Conservation (phyloP, 73 alveolate species). For the Tetrahymena elliotti region DNA sequence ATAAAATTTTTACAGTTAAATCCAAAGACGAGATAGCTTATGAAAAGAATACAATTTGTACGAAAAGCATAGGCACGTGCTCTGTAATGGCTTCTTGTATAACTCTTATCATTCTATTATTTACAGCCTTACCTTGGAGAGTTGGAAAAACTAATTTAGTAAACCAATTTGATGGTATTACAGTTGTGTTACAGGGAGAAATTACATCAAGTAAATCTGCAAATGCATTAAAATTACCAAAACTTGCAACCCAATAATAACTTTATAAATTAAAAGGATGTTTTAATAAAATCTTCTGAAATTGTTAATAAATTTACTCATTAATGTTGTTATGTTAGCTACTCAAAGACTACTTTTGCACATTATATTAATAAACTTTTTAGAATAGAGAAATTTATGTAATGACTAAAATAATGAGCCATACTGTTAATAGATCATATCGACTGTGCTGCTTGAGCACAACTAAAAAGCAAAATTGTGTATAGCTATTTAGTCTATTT, state of each 20-base stretch:
- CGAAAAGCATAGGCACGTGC: neutral
- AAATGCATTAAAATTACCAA: neutral
- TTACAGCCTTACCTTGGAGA: neutral
- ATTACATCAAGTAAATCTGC: neutral
- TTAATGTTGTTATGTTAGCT: neutral
- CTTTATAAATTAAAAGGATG: neutral
- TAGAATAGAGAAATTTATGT: neutral
- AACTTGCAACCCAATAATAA: neutral
- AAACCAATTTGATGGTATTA: neutral
- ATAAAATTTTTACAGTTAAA: neutral
- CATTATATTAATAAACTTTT: neutral
- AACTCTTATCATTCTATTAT: neutral
- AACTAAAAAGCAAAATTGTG: neutral
- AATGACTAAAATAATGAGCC: neutral
- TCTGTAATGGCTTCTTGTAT: neutral
- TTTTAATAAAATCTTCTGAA: neutral
- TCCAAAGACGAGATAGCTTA: neutral
- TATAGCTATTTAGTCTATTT: neutral
- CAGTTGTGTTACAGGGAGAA: neutral
- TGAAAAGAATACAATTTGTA: neutral
- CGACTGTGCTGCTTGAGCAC: neutral
- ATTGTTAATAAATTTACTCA: neutral
- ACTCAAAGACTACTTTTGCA: neutral
- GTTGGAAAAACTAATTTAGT: neutral
- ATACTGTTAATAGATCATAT: neutral